Evolutionary conservation across 1,139 yeast genomes (phyloP), one percentile per base, ranked within the genome.

Genomic region (Kodamaea anthophila): DNA sequence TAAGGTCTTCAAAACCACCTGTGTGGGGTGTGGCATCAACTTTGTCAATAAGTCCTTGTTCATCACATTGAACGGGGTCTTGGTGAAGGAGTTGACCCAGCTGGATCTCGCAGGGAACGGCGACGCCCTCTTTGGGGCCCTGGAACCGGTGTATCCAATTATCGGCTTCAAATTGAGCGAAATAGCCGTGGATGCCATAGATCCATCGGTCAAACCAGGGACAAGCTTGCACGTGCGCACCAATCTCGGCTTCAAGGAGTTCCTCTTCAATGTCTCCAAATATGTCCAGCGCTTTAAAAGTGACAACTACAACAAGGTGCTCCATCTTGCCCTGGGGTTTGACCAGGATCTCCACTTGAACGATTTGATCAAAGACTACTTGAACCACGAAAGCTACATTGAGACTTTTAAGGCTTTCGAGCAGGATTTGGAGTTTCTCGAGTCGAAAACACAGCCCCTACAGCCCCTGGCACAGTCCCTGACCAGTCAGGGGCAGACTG

Each of bases 1-100:
- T 23, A 47, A 49, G 26, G 28, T 45, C 1, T 47, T 45, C 37
- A 56, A 45, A 27, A 52, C 66, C 13, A 96, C 87, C 51, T 64
- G 72, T 2, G 66, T 88, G 39, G 97, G 97, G 0, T 81, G 93
- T 52, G 96, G 96, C 3, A 66, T 86, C 15, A 82, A 87, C 55
- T 82, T 74, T 44, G 62, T 71, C 15, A 73, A 73, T 24, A 70
- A 73, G 26, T 60, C 76, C 0, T 65, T 86, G 3, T 88, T 87
- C 44, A 75, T 76, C 40, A 87, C 96, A 0, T 78, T 84, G 51
- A 87, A 88, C 53, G 96, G 96, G 3, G 69, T 83, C 5, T 48
- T 63, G 26, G 60, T 63, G 12, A 54, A 49, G 28, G 47, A 50
- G 2, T 56, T 65, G 9, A 33, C 46, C 3, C 54, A 55, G 28